Evolutionary conservation across 1,139 yeast genomes (phyloP), one percentile per base, ranked within the genome.

Genomic region (Cylindricascospora bacillispora): DNA sequence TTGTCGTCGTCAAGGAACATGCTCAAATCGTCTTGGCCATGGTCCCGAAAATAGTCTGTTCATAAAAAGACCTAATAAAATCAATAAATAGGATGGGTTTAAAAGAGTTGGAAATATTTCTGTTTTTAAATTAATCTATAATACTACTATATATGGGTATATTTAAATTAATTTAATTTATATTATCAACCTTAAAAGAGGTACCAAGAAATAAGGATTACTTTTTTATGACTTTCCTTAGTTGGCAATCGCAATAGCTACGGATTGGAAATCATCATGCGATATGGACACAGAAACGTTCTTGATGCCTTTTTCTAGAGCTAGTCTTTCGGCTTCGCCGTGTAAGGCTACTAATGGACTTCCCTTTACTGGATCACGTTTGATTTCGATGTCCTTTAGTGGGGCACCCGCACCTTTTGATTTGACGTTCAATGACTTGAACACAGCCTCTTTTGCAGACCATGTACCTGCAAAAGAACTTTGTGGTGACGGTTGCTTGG

Each of bases 381-480:
- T 49, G 49, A 89, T 81, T 62, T 86, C 97, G 58, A 89, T 89
- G 40, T 85, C 95, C 56, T 70, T 70, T 62, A 89, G 68, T 28
- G 93, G 67, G 32, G 98, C 97, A 40, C 97, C 98, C 13, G 86
- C 95, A 39, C 99, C 99, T 56, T 76, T 71, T 26, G 93, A 77
- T 51, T 73, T 70, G 39, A 83, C 93, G 39, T 93, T 89, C 49
- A 89, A 67, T 13, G 95, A 82, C 66, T 89, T 89, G 74, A 89
- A 89, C 25, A 85, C 95, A 23, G 99, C 98, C 63, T 89, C 99
- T 63, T 89, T 89, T 32, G 98, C 98, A 26, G 95, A 82, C 99
- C 99, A 89, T 29, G 93, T 80, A 32, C 99, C 99, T 22, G 98
- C 86, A 60, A 70, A 89, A 5, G 95, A 83, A 13, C 97, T 85